Evolutionary conservation across 179 eudicot species (phyloP), one percentile per base, ranked within the genome.

Genomic region (Kewa caespitosa): DNA sequence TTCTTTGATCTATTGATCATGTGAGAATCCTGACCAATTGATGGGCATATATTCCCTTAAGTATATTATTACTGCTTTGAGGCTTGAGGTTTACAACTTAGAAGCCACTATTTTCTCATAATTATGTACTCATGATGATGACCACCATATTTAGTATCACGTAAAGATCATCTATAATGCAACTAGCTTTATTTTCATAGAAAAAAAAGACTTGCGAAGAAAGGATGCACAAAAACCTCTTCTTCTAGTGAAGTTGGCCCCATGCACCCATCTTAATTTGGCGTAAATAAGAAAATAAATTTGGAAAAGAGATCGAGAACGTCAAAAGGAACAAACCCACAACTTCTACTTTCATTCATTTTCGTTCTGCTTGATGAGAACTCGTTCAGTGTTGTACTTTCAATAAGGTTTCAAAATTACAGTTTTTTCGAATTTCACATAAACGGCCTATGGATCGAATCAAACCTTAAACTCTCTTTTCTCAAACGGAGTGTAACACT

Each of bases 51-150:
- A 23, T 54, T 55, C 34, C 61, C 13, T 59, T 38, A 32, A 27
- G 12, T 60, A 65, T 38, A 17, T 8, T 34, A 28, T 4, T 60
- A 55, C 11, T 17, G 34, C 23, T 52, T 22, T 14, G 48, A 69
- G 30, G 60, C 75, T 69, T 80, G 50, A 74, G 38, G 52, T 62
- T 38, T 22, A 80, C 75, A 74, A 71, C 48, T 37, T 64, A 39
- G 33, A 39, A 20, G 36, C 81, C 69, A 79, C 46, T 41, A 25
- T 48, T 48, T 22, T 36, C 5, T 32, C 38, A 38, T 64, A 37
- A 78, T 70, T 12, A 38, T 78, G 20, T 41, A 43, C 72, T 71
- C 50, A 70, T 63, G 38, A 43, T 60, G 62, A 69, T 5, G 42
- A 25, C 23, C 41, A 57, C 73, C 27, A 38, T 30, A 57, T 3